These are phyloP conservation scores for Vitis amurensis DNA, from an alignment of 164 flowering plant species.

Conservation along the genomic window DNA sequence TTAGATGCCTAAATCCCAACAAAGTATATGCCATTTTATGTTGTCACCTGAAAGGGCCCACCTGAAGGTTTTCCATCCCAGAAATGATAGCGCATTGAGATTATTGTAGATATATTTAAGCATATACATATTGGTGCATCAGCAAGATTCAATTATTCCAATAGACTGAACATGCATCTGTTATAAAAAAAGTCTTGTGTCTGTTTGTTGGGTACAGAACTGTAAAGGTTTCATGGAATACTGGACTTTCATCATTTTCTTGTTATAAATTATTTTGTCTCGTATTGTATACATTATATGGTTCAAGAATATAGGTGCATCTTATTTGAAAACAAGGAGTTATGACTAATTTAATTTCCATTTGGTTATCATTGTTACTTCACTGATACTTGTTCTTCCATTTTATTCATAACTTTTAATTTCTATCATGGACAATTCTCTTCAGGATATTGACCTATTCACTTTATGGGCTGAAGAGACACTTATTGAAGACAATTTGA, in stretches of 20 bases:
- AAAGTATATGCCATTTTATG: too few relatives aligned
- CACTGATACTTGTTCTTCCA: neutral
- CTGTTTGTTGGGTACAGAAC: too few relatives aligned
- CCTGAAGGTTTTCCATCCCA: too few relatives aligned
- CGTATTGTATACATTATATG: neutral
- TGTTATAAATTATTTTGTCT: neutral
- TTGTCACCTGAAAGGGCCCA: too few relatives aligned
- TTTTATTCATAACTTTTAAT: neutral
- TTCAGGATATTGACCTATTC: constrained; percentile 78
- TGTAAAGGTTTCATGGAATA: too few relatives aligned
- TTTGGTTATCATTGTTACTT: neutral
- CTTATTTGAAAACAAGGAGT: neutral
- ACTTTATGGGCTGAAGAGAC: constrained; percentile 93
- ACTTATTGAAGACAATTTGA: constrained; percentile 73
- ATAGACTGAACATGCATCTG: too few relatives aligned
- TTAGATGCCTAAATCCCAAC: too few relatives aligned
- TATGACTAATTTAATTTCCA: neutral
- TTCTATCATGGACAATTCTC: neutral
- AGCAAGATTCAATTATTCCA: too few relatives aligned
- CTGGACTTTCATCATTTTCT: neutral
- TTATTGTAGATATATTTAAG: too few relatives aligned
- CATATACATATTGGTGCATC: too few relatives aligned
- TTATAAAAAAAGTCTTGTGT: too few relatives aligned
- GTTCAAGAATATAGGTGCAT: neutral
- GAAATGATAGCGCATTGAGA: too few relatives aligned